Evolutionary conservation across 306 rosid genomes (phyloP).

Genomic region (Dalbergia oliveri): DNA sequence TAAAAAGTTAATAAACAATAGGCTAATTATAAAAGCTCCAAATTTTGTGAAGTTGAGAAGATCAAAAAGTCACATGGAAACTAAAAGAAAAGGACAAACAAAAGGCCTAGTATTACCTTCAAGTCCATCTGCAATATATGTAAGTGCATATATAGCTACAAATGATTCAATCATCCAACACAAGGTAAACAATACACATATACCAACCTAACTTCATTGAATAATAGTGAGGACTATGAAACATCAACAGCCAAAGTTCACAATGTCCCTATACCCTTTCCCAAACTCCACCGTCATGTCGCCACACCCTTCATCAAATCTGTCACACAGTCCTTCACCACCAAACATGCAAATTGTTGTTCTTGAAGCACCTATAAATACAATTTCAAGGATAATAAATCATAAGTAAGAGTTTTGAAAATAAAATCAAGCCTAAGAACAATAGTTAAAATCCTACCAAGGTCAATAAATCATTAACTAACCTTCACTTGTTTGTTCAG

Average conservation of each 20-base stretch:
- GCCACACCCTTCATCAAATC: too few relatives aligned
- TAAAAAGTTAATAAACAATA: slow-evolving; percentile 23
- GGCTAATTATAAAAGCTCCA: slow-evolving; percentile 33
- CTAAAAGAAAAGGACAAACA: slow-evolving; percentile 17
- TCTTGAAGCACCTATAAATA: too few relatives aligned
- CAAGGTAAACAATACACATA: neutral
- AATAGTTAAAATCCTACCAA: too few relatives aligned
- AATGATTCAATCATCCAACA: slow-evolving; percentile 40
- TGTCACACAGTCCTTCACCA: too few relatives aligned
- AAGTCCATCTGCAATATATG: slow-evolving; percentile 92
- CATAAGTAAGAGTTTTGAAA: too few relatives aligned
- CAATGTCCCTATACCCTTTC: too few relatives aligned
- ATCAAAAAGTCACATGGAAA: slow-evolving; percentile 26
- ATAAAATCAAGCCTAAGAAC: too few relatives aligned
- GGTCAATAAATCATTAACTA: too few relatives aligned
- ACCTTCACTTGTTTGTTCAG: too few relatives aligned
- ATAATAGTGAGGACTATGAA: neutral
- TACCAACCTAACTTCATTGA: neutral
- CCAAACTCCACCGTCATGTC: too few relatives aligned
- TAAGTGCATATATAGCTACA: slow-evolving; percentile 80
- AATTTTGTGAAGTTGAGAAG: slow-evolving; percentile 30
- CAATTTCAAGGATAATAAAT: too few relatives aligned
- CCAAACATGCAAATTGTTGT: too few relatives aligned
- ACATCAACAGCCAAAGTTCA: slow-evolving; percentile 2
- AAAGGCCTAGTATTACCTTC: slow-evolving; percentile 60